These are phyloP conservation scores for Cryptosporidium muris DNA, from an alignment of 169 alveolate genomes.

Conservation along the genomic window DNA sequence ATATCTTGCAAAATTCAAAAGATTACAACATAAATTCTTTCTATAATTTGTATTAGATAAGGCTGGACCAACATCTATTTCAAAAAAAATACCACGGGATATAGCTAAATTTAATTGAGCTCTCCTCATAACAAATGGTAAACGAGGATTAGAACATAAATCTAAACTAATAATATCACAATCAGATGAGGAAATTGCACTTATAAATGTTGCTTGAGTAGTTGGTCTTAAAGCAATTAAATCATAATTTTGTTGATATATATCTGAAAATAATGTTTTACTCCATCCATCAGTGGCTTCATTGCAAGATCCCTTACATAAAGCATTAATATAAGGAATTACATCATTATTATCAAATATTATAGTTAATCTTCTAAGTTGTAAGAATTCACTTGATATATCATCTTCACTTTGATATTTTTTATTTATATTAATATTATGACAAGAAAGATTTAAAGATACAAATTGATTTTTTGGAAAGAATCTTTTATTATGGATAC, in stretches of 20 bases:
- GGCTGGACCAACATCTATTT: conserved; percentile 32
- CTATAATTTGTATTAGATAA: conserved; percentile 34
- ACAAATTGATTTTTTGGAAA: conserved; percentile 40
- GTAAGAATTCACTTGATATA: conserved; percentile 48
- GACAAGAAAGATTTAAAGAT: conserved; percentile 60
- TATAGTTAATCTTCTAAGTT: conserved; percentile 48
- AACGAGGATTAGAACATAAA: conserved; percentile 32
- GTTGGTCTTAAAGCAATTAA: conserved; percentile 63
- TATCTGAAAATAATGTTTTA: conserved; percentile 47
- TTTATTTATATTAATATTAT: conserved; percentile 13
- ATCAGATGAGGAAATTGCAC: conserved; percentile 52
- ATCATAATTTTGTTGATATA: conserved; percentile 36
- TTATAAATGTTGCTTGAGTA: conserved; percentile 40
- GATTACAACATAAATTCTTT: conserved; percentile 31
- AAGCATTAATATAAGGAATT: conserved; percentile 56
- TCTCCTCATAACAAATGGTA: conserved; percentile 52
- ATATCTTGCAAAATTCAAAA: conserved; percentile 34
- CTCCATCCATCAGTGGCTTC: conserved; percentile 70
- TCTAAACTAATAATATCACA: conserved; percentile 59
- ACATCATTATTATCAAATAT: conserved; percentile 41
- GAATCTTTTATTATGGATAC: not conserved
- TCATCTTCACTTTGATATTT: conserved; percentile 27
- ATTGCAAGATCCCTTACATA: conserved; percentile 48
- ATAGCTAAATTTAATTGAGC: conserved; percentile 48
- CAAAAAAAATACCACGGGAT: conserved; percentile 60